Evolutionary conservation across 208 protist genomes (phyloP).

Genomic region (Acanthamoeba healyi): DNA sequence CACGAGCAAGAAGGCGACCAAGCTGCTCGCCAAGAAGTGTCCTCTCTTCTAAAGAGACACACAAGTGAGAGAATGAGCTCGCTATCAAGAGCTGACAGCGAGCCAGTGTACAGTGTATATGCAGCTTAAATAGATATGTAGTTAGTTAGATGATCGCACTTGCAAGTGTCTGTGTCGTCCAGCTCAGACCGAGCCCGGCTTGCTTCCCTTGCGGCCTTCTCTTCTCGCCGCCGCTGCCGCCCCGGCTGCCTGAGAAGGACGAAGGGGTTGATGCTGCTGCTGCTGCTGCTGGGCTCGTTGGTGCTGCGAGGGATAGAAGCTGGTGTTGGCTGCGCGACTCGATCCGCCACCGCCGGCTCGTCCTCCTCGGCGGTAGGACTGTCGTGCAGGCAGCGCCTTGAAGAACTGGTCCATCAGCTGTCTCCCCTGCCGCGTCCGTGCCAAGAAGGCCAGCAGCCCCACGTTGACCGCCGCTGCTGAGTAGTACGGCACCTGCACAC

Average conservation of each 20-base stretch:
- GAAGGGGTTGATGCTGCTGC: too few relatives aligned
- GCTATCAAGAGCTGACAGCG: slow-evolving; percentile 6
- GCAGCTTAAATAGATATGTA: too few relatives aligned
- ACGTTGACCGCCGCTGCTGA: slow-evolving; percentile 1
- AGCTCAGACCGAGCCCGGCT: too few relatives aligned
- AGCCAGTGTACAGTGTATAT: not conserved
- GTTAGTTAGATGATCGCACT: too few relatives aligned
- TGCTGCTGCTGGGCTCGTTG: not conserved
- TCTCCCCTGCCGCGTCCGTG: slow-evolving; percentile 22
- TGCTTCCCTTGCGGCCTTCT: not conserved
- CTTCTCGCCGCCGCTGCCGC: not conserved
- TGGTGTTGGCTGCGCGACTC: not conserved
- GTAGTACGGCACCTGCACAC: slow-evolving; percentile 13
- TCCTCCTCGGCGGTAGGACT: not conserved
- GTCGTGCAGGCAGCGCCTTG: not conserved
- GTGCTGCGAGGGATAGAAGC: not conserved
- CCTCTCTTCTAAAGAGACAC: slow-evolving; percentile 2
- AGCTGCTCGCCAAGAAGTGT: not conserved
- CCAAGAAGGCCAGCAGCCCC: slow-evolving; percentile 38
- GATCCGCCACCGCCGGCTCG: not conserved
- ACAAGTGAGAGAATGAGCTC: not conserved
- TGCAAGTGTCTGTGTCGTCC: too few relatives aligned
- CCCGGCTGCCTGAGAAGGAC: not conserved
- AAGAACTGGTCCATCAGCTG: slow-evolving; percentile 51
- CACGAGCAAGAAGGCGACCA: not conserved